Base-by-base conservation (phyloP, 768 basidiomycete species). In the Hericium alpestre region DNA sequence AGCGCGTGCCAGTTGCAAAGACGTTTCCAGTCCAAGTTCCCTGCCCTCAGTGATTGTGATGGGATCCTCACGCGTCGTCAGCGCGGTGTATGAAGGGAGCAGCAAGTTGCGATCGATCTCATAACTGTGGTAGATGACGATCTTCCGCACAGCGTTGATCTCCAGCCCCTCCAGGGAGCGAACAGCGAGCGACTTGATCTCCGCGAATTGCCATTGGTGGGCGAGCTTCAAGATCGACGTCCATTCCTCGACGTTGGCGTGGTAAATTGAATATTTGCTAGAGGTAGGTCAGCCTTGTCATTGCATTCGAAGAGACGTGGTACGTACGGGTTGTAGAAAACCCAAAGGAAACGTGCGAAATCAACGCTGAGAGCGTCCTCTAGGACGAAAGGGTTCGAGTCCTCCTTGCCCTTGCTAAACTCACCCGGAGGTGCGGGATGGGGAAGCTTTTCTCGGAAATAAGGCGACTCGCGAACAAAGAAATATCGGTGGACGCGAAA, bases 401-500 rank as follows among this genome's bases (percentile, higher is more conserved):
- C 66, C 5, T 66, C 64, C 3, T 63, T 63, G 12, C 67, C 69
- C 52, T 61, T 66, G 11, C 65, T 59, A 18, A 61, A 53, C 52
- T 63, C 61, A 3, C 65, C 66, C 0, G 64, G 59, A 15, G 63
- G 49, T 0, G 64, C 43, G 1, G 59, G 52, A 10, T 58, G 10
- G 2, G 50, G 56, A 25, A 70, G 64, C 47, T 61, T 54, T 15
- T 64, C 58, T 16, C 59, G 59, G 65, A 85, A 84, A 32, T 69
- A 73, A 0, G 67, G 52, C 0, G 83, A 85, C 53, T 87, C 83
- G 0, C 84, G 71, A n/a, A 74, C 73, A 40, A 87, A 83, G 51
- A 86, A 84, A 47, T 78, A 81, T 0, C 78, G 73, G 57, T 86
- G 84, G 0, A 87, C 73, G 0, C 77, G 70, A 59, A 83, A 87